A percentile compares a stretch with the other conserved stretches of the same genome.
Conservation (phyloP, 2,329 filamentous ascomycete species). For the Pseudocercospora fuligena region DNA sequence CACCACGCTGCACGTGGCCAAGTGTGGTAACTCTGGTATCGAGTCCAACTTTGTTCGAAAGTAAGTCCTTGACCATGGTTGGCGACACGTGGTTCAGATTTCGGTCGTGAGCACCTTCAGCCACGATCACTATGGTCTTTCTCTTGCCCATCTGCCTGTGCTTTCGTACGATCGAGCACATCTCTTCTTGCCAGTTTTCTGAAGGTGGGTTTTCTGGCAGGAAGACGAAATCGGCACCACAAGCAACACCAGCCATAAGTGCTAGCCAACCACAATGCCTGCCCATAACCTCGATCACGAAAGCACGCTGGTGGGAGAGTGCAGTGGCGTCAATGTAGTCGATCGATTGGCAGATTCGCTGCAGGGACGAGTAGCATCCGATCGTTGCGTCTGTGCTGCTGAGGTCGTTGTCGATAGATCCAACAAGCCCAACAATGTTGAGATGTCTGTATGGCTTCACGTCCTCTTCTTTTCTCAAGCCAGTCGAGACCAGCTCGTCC, state of each 20-base stretch:
- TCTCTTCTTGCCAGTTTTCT: conserved; percentile 86
- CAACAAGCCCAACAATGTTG: conserved; percentile 95
- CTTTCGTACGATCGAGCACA: conserved; percentile 77
- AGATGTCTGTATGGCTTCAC: conserved; percentile 78
- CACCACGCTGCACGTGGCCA: conserved; percentile 96
- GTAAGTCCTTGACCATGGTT: conserved; percentile 80
- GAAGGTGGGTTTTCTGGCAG: conserved; percentile 91
- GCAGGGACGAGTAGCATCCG: conserved; percentile 91
- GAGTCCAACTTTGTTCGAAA: conserved; percentile 78
- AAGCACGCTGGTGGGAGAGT: conserved; percentile 90
- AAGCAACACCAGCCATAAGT: conserved; percentile 92
- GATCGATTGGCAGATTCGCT: conserved; percentile 91
- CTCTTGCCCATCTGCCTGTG: conserved; percentile 89
- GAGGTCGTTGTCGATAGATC: conserved; percentile 98
- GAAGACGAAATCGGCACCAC: conserved; percentile 94
- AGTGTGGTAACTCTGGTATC: conserved; percentile 95
- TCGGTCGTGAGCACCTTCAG: conserved; percentile 88
- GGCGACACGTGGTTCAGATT: conserved; percentile 83
- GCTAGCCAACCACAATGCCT: conserved; percentile 97
- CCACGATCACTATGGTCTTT: conserved; percentile 97
- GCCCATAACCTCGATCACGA: conserved; percentile 98
- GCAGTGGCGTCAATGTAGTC: conserved; percentile 97
- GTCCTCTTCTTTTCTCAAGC: conserved; percentile 72
- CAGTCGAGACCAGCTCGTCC: conserved; percentile 77
- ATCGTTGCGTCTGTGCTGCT: conserved; percentile 97